Percentiles rank a stretch among this genome's conserved stretches.
Conservation (phyloP, 257 asterid genomes). For the Voacanga thouarsii region DNA sequence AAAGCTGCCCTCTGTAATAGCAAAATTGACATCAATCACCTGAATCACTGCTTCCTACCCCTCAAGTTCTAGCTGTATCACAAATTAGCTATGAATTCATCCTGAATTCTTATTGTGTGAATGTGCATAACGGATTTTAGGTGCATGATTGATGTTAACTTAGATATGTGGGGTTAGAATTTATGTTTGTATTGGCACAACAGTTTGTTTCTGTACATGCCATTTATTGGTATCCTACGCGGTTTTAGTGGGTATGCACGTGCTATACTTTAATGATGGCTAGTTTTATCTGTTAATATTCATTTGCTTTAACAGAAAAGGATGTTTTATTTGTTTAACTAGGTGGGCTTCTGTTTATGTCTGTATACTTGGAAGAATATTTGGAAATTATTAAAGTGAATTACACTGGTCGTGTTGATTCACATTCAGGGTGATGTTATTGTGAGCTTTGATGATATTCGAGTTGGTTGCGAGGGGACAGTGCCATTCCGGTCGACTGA, state of each 20-base stretch:
- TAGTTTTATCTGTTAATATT: neutral
- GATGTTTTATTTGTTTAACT: neutral
- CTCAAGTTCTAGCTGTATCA: neutral
- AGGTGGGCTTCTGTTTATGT: neutral
- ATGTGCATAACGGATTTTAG: neutral
- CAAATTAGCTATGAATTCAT: neutral
- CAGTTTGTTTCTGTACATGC: neutral
- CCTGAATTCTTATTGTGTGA: neutral
- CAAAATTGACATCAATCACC: neutral
- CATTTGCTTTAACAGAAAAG: neutral
- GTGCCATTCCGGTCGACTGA: slow-evolving; percentile 89
- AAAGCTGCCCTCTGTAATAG: neutral
- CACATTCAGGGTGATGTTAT: slow-evolving; percentile 84
- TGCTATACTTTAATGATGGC: neutral
- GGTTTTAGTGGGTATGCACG: neutral
- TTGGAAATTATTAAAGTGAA: neutral
- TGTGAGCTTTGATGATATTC: slow-evolving; percentile 82
- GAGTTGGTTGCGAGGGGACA: slow-evolving; percentile 92
- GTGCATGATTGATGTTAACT: neutral
- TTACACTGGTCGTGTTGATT: neutral
- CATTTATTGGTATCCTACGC: neutral
- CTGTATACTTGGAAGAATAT: neutral
- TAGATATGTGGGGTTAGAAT: no score
- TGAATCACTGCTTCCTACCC: neutral
- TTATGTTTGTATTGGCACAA: neutral